phyloP scores from a whole-genome alignment of 805 yeast species.

The Millerozyma acaciae region DNA sequence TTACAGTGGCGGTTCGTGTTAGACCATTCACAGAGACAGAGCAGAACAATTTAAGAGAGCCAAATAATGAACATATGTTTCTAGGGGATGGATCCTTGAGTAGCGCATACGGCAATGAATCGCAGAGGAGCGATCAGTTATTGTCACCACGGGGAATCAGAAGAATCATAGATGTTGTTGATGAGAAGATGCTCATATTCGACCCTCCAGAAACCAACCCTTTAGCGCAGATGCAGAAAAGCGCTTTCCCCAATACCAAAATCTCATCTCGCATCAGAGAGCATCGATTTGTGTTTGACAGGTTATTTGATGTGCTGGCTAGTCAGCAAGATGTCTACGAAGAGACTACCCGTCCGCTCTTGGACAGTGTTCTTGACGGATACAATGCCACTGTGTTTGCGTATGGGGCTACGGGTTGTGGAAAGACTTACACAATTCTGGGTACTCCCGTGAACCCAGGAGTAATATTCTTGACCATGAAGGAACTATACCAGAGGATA shows the following conservation, averaged over 20 bases:
- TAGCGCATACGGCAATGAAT: constrained; percentile 5
- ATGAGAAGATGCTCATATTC: constrained; percentile 79
- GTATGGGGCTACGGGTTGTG: constrained; percentile 97
- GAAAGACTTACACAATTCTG: constrained; percentile 89
- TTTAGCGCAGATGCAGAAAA: constrained; percentile 44
- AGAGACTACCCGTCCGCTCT: constrained; percentile 64
- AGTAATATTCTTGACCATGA: constrained; percentile 71
- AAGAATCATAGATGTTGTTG: constrained; percentile 73
- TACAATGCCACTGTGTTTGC: constrained; percentile 91
- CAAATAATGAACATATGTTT: constrained; percentile 38
- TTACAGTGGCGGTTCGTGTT: constrained; percentile 74
- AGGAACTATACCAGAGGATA: constrained; percentile 64
- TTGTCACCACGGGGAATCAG: constrained; percentile 52
- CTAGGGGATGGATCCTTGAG: constrained; percentile 53
- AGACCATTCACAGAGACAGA: constrained; percentile 75
- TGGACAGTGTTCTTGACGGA: constrained; percentile 77
- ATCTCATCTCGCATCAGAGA: constrained; percentile 54
- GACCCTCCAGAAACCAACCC: constrained; percentile 81
- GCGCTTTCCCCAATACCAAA: constrained; percentile 36
- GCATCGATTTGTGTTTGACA: constrained; percentile 78
- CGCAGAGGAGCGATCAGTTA: constrained; percentile 10
- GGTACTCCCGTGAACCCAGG: constrained; percentile 77
- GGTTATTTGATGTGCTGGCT: constrained; percentile 62
- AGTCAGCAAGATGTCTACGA: constrained; percentile 66
- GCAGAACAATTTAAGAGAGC: constrained; percentile 40